A percentile compares a stretch with the other conserved stretches of the same genome.
These are phyloP conservation scores for Rhizodiscina lignyota DNA, from an alignment of 495 filamentous ascomycete genomes.

Conservation along the genomic window DNA sequence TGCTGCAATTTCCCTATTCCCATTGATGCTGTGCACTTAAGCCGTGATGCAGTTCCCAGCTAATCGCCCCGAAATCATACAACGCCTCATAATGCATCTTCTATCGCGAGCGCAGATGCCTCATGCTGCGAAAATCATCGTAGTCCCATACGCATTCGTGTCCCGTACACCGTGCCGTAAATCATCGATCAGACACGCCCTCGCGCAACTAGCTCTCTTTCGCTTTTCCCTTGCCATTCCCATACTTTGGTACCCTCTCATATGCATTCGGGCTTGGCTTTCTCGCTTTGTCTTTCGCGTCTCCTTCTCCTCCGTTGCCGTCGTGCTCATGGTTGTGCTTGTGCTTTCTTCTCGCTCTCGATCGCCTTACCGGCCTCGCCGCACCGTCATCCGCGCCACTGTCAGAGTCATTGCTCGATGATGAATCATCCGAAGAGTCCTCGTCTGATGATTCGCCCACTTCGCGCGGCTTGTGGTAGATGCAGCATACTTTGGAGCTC, in stretches of 20 bases:
- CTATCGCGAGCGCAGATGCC: no score
- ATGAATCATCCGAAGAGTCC: constrained; percentile 46
- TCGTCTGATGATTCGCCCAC: constrained; percentile 78
- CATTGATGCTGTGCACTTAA: no score
- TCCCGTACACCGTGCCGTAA: no score
- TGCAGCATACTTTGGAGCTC: constrained; percentile 95
- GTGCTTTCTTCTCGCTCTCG: constrained; percentile 12
- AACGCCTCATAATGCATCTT: no score
- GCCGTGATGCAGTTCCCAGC: no score
- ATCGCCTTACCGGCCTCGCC: constrained; percentile 12
- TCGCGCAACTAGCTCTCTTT: no score
- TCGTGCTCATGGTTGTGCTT: constrained; percentile 24
- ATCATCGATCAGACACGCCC: no score
- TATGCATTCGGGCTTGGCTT: constrained; percentile 84
- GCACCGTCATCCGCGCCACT: constrained; percentile 36
- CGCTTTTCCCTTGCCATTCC: no score
- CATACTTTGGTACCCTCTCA: constrained; percentile 65
- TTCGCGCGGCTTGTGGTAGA: constrained; percentile 74
- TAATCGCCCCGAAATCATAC: no score
- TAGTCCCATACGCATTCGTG: no score
- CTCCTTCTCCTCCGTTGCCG: constrained; percentile 19
- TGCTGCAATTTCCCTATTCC: no score
- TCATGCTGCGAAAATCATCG: no score
- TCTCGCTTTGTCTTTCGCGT: constrained; percentile 30
- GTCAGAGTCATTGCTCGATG: constrained; percentile 28